Evolutionary conservation across 1,284 basidiomycete genomes (phyloP), one percentile per base, ranked within the genome.

Genomic region (Fomitopsis betulina): DNA sequence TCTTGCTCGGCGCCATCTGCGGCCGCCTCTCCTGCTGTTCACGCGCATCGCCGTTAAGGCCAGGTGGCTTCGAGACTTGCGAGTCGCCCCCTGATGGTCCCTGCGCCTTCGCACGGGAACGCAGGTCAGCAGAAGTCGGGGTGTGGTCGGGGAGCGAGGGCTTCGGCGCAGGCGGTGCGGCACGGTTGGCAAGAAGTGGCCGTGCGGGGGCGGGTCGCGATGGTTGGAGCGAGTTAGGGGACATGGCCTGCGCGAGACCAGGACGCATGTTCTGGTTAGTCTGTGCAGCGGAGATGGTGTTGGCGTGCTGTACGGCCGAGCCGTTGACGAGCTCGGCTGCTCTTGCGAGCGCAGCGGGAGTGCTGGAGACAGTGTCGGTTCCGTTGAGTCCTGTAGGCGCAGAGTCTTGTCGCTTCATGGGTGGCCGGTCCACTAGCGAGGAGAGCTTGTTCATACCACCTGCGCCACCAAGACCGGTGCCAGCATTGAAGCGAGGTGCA

Each of bases 401-500:
- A 2, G 79, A 79, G 21, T 89, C 87, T 66, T 85, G 84, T 42
- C 86, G 79, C 65, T 79, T 80, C 23, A 78, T 72, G 6, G 71
- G 68, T 21, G 80, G 76, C 9, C 81, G 74, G 15, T 57, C 58
- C 60, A 68, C 75, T 40, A 78, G 67, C 7, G 80, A 64, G 6
- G 76, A 73, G 60, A 79, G 70, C 71, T 83, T 80, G 60, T 79
- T 70, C 63, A 82, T 75, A 58, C 66, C 47, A 33, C 49, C 69
- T 10, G 77, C 68, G 17, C 92, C 93, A 51, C 86, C 92, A 12
- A 95, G 81, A 6, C 94, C 94, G 1, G 92, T 93, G 2, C 91
- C 91, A 2, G 91, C 92, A 54, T 87, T 86, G 75, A 95, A 96
- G 0, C 94, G 82, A 0, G 88, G 83, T 9, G 90, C 80, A 70